Evolutionary conservation across 2,329 filamentous ascomycete genomes (phyloP).

Genomic region (Scortechinia acanthostroma): DNA sequence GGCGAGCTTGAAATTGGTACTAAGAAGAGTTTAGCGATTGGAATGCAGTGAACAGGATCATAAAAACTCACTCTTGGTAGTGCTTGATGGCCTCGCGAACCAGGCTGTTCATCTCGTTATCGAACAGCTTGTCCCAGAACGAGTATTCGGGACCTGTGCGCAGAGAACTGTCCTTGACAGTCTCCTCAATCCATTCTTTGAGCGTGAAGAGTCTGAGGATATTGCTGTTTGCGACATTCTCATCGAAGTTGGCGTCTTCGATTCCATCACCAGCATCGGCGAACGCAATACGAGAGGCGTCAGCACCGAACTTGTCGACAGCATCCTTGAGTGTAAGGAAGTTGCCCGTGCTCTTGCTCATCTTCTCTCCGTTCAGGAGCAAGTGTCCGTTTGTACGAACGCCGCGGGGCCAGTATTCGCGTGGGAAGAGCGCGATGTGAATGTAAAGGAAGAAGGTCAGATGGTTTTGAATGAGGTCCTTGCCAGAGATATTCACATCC

Average conservation of each 20-base stretch:
- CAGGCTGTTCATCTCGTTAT: constrained; percentile 83
- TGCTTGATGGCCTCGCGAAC: constrained; percentile 73
- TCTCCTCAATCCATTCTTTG: constrained; percentile 52
- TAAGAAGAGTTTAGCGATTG: neutral
- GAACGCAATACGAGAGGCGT: constrained; percentile 82
- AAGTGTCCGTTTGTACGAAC: constrained; percentile 88
- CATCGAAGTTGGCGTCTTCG: constrained; percentile 68
- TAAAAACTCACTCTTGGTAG: constrained; percentile 46
- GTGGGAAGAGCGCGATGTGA: constrained; percentile 81
- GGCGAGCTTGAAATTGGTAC: constrained; percentile 76
- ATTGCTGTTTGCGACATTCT: constrained; percentile 61
- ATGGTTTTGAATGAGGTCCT: constrained; percentile 89
- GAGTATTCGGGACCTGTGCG: constrained; percentile 69
- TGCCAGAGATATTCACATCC: constrained; percentile 80
- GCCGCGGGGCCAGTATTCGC: constrained; percentile 79
- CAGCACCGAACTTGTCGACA: constrained; percentile 86
- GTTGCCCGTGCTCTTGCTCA: constrained; percentile 96
- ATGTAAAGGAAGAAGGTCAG: constrained; percentile 94
- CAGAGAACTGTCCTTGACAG: neutral
- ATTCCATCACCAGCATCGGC: constrained; percentile 65
- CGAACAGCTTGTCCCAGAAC: constrained; percentile 83
- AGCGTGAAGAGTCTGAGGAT: constrained; percentile 62
- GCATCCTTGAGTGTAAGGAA: constrained; percentile 86
- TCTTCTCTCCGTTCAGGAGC: constrained; percentile 94
- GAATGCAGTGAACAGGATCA: neutral